These are phyloP conservation scores for Urochloa ruziziensis DNA, from an alignment of 176 grass and related monocot genomes.

Conservation along the genomic window DNA sequence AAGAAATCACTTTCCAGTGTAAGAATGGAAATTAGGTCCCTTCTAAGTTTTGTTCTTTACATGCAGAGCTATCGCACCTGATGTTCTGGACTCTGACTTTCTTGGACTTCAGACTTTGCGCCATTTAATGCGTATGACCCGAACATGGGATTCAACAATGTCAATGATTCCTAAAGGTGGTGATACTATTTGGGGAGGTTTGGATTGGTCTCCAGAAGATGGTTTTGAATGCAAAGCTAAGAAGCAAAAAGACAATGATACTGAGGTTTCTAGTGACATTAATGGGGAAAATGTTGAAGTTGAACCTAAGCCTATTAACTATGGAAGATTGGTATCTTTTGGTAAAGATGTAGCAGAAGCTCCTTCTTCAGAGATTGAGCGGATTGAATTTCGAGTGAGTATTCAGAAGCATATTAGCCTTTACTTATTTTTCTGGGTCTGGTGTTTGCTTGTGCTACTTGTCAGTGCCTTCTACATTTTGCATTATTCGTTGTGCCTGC, in stretches of 20 bases:
- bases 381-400: slow-evolving; percentile 87
- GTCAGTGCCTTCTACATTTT: background rate
- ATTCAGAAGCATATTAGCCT: slow-evolving; percentile 23
- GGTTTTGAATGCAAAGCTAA: slow-evolving; percentile 63
- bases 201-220: slow-evolving; percentile 88
- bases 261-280: slow-evolving; percentile 50
- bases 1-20: background rate
- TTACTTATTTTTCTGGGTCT: slow-evolving; percentile 5
- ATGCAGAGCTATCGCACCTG: slow-evolving; percentile 87
- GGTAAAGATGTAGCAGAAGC: slow-evolving; percentile 84
- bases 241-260: slow-evolving; percentile 61
- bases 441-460: background rate
- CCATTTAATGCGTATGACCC: slow-evolving; percentile 97
- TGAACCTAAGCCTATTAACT: slow-evolving; percentile 56
- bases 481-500: slow-evolving; percentile 15
- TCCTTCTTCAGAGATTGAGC: slow-evolving; percentile 51
- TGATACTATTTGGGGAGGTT: slow-evolving; percentile 91
- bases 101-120: slow-evolving; percentile 90
- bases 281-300: slow-evolving; percentile 28
- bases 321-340: slow-evolving; percentile 85
- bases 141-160: slow-evolving; percentile 99
- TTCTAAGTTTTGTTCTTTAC: slow-evolving; percentile 19
- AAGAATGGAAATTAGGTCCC: background rate
- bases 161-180: slow-evolving; percentile 99
- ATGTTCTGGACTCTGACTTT: slow-evolving; percentile 84